Evolutionary conservation across 495 filamentous ascomycete genomes (phyloP).

Genomic region (Aspergillus incahuasiensis): DNA sequence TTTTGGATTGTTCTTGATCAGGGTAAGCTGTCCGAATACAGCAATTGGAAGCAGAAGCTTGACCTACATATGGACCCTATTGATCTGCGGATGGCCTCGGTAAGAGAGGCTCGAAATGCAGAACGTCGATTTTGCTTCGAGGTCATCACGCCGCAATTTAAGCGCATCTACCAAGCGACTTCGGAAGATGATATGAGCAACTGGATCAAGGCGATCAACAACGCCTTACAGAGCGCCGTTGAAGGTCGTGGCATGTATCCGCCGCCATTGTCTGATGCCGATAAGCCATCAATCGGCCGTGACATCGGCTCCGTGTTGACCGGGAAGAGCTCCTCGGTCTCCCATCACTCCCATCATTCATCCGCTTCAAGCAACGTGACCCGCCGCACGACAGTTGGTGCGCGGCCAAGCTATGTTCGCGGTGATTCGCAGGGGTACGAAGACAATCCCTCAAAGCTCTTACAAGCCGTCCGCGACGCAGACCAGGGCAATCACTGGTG

Average conservation of each 20-base stretch:
- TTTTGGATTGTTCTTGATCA: slow-evolving; percentile 99
- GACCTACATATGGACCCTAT: slow-evolving; percentile 98
- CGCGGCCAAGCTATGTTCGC: slow-evolving; percentile 69
- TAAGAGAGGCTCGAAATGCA: slow-evolving; percentile 88
- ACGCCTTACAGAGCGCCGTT: slow-evolving; percentile 91
- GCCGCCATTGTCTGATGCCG: slow-evolving; percentile 35
- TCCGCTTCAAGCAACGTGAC: slow-evolving; percentile 52
- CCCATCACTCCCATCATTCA: slow-evolving; percentile 53
- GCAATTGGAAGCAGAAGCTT: slow-evolving; percentile 97
- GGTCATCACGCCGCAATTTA: slow-evolving; percentile 94
- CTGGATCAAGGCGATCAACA: slow-evolving; percentile 97
- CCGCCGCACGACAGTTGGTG: slow-evolving; percentile 85
- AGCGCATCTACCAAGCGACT: slow-evolving; percentile 94
- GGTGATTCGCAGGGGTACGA: slow-evolving; percentile 65
- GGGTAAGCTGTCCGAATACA: slow-evolving; percentile 94
- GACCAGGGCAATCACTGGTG: slow-evolving; percentile 94
- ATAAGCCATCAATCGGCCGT: slow-evolving; percentile 55
- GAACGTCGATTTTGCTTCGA: slow-evolving; percentile 98
- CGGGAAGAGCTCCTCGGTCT: slow-evolving; percentile 82
- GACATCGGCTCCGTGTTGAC: slow-evolving; percentile 90
- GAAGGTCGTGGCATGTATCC: slow-evolving; percentile 65
- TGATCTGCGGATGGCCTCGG: slow-evolving; percentile 93
- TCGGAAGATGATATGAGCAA: slow-evolving; percentile 96
- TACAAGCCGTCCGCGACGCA: slow-evolving; percentile 81
- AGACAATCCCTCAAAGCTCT: slow-evolving; percentile 76